Conservation (phyloP, 2,329 filamentous ascomycete genomes). For the Chaetomiaceae sp. region DNA sequence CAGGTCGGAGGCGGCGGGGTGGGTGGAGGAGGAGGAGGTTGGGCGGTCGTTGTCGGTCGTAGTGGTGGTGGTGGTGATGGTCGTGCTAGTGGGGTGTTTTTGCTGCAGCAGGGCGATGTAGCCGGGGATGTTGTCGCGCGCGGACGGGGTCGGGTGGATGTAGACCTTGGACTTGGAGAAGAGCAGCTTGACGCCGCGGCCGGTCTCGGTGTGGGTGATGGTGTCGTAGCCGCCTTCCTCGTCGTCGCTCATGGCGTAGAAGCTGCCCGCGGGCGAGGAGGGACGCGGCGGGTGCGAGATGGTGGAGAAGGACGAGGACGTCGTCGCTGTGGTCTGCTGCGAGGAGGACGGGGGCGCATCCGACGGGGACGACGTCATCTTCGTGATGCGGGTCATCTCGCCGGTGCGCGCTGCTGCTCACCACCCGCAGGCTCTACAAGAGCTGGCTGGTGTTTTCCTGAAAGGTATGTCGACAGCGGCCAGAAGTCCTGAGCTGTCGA, state of each 20-base stretch:
- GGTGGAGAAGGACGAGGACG: conserved; percentile 25
- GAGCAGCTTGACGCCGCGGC: conserved; percentile 83
- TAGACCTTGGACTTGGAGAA: conserved; percentile 99
- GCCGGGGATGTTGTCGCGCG: conserved; percentile 92
- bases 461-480: background rate
- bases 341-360: background rate
- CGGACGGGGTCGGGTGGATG: conserved; percentile 84
- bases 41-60: conserved; percentile 33
- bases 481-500: background rate
- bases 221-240: conserved; percentile 95
- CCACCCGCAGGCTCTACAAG: background rate
- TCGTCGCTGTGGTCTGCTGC: conserved; percentile 21
- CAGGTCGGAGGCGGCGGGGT: conserved; percentile 60
- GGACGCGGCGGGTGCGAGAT: conserved; percentile 31
- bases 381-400: conserved; percentile 21
- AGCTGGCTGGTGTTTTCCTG: background rate
- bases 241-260: conserved; percentile 94
- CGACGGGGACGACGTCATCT: conserved; percentile 18
- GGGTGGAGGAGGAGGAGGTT: conserved; percentile 34
- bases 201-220: conserved; percentile 70
- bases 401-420: background rate
- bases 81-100: conserved; percentile 51
- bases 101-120: conserved; percentile 93
- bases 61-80: conserved; percentile 39
- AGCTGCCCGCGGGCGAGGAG: conserved; percentile 74